phyloP scores from a whole-genome alignment of 1,139 yeast species.

The Hansenula sp. region DNA sequence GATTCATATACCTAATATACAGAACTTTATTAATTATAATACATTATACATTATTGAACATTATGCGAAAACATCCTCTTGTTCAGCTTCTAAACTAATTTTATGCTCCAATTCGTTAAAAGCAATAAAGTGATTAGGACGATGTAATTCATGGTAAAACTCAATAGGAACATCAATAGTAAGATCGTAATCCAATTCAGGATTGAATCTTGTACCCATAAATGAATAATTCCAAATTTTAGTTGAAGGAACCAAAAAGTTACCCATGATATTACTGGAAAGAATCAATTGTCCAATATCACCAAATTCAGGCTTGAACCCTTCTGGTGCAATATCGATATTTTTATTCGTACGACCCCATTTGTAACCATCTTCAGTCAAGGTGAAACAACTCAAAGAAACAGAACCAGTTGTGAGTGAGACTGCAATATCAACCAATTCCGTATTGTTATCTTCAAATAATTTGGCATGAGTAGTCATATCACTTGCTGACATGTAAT shows the following conservation, averaged over 20 bases:
- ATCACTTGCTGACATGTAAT: conserved; percentile 65
- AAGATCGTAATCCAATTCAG: conserved; percentile 53
- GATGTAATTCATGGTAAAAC: conserved; percentile 80
- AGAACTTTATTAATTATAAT: not conserved
- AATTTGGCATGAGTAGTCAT: conserved; percentile 54
- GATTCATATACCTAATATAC: not conserved
- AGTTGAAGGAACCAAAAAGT: conserved; percentile 81
- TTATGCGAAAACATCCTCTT: conserved; percentile 66
- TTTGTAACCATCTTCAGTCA: conserved; percentile 59
- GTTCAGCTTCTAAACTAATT: conserved; percentile 60
- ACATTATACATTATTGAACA: conserved; percentile 1
- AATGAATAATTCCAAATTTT: conserved; percentile 90
- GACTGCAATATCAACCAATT: conserved; percentile 57
- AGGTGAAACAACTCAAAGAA: conserved; percentile 61
- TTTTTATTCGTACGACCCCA: conserved; percentile 78
- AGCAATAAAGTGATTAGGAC: conserved; percentile 81
- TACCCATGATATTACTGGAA: conserved; percentile 75
- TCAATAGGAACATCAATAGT: conserved; percentile 77
- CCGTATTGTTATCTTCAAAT: conserved; percentile 29
- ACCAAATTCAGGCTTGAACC: conserved; percentile 59
- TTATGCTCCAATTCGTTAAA: conserved; percentile 65
- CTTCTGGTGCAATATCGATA: conserved; percentile 51
- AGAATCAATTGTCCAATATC: conserved; percentile 64
- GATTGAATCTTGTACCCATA: conserved; percentile 79
- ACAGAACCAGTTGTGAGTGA: conserved; percentile 83